Evolutionary conservation across 805 yeast species (phyloP).

Genomic region (Candida alai): DNA sequence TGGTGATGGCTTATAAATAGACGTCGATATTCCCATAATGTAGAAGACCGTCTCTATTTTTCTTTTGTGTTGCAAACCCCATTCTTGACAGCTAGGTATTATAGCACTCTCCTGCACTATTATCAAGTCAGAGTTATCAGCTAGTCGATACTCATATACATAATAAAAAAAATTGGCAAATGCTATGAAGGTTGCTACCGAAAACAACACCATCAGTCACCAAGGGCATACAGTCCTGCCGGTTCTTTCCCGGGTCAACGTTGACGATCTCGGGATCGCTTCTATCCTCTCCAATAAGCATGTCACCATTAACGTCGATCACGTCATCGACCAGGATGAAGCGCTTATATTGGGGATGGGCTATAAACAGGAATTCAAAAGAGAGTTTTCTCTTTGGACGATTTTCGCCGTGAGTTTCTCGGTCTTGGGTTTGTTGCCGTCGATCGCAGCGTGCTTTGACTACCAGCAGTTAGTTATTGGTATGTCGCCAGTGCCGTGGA

Average conservation of each 20-base stretch:
- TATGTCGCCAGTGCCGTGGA: constrained; percentile 58
- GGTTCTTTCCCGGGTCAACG: constrained; percentile 23
- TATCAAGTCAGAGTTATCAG: too few relatives aligned
- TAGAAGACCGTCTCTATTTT: too few relatives aligned
- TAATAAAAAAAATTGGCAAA: too few relatives aligned
- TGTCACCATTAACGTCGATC: constrained; percentile 43
- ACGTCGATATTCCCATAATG: too few relatives aligned
- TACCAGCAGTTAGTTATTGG: constrained; percentile 61
- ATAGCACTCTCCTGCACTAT: too few relatives aligned
- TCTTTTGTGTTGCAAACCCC: too few relatives aligned
- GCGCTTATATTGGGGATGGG: constrained; percentile 56
- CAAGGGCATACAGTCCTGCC: too few relatives aligned
- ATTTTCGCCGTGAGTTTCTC: constrained; percentile 62
- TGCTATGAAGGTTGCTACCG: constrained; percentile 3
- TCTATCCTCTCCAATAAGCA: constrained; percentile 38
- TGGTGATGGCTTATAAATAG: too few relatives aligned
- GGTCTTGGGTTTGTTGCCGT: constrained; percentile 61
- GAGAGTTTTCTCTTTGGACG: constrained; percentile 55
- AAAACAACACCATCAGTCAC: constrained; percentile 3
- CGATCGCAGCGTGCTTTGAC: constrained; percentile 59
- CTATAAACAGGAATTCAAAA: constrained; percentile 58
- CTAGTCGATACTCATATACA: too few relatives aligned
- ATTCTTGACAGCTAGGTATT: too few relatives aligned
- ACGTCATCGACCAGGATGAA: constrained; percentile 45
- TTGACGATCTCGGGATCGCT: constrained; percentile 34